Evolutionary conservation across 2,329 filamentous ascomycete genomes (phyloP).

Genomic region (Neophaeococcomyces mojaviensis): DNA sequence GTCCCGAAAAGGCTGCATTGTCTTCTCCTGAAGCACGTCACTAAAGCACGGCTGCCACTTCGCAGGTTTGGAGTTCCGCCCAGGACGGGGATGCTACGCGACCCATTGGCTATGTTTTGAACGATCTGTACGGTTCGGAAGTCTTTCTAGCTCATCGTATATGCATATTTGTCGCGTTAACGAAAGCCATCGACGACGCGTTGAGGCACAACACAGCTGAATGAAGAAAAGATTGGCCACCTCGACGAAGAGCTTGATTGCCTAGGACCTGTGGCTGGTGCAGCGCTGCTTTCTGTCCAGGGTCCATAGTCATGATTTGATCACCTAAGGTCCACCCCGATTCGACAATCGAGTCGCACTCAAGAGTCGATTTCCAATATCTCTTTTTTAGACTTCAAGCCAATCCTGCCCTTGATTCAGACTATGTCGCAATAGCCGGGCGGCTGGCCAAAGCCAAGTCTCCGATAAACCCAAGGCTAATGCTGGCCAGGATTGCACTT

Average conservation of each 20-base stretch:
- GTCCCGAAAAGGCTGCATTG: neutral
- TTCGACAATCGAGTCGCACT: slow-evolving; percentile 3
- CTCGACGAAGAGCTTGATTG: neutral
- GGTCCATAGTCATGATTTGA: neutral
- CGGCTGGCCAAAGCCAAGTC: slow-evolving; percentile 14
- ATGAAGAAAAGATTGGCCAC: slow-evolving; percentile 4
- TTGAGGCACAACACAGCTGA: neutral
- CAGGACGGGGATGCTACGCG: slow-evolving; percentile 8
- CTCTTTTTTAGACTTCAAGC: slow-evolving; percentile 3
- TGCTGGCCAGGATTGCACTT: slow-evolving; percentile 8
- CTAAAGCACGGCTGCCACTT: slow-evolving; percentile 6
- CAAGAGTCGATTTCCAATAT: neutral
- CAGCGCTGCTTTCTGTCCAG: neutral
- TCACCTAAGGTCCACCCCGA: neutral
- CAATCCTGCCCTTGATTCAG: slow-evolving; percentile 3
- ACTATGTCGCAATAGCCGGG: slow-evolving; percentile 10
- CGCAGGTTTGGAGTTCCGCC: slow-evolving; percentile 14
- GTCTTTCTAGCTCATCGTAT: too few relatives aligned
- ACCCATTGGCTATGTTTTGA: slow-evolving; percentile 10
- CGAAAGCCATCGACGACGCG: neutral
- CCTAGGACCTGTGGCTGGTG: slow-evolving; percentile 4
- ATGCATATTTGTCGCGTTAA: neutral
- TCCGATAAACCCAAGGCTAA: slow-evolving; percentile 21
- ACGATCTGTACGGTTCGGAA: too few relatives aligned
- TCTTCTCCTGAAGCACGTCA: neutral